Conservation (phyloP, 106 monocot species). For the Dendrobium catenatum region DNA sequence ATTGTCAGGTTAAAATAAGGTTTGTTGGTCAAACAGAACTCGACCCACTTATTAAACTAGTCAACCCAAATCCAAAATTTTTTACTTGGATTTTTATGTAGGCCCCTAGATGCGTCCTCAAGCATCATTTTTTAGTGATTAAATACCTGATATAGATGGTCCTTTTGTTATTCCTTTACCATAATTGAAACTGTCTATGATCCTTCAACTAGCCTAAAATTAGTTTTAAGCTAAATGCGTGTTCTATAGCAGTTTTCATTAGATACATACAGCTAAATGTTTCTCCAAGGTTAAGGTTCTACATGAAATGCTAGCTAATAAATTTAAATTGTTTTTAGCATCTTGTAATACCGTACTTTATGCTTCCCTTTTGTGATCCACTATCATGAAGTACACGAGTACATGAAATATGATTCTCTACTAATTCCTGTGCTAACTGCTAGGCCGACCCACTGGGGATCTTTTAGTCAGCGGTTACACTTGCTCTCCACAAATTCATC, state of each 20-base stretch:
- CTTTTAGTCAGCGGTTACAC: conserved; percentile 41
- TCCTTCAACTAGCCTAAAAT: not conserved
- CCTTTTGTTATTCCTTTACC: no score
- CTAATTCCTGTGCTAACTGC: conserved; percentile 8
- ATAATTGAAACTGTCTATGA: no score
- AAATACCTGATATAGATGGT: no score
- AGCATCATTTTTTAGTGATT: no score
- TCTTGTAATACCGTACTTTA: not conserved
- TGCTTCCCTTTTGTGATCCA: not conserved
- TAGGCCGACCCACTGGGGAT: conserved; percentile 70
- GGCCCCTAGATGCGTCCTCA: no score
- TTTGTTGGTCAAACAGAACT: no score
- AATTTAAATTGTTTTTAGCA: not conserved
- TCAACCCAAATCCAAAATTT: no score
- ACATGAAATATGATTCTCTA: not conserved
- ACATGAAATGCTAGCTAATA: not conserved
- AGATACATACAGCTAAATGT: not conserved
- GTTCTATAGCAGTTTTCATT: not conserved
- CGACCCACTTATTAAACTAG: no score
- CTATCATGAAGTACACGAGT: not conserved
- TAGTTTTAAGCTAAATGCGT: not conserved
- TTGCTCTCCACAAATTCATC: conserved; percentile 68
- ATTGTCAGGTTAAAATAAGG: no score
- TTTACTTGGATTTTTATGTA: no score
- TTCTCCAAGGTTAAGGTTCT: not conserved